Evolutionary conservation across 179 eudicot genomes (phyloP), one percentile per base, ranked within the genome.

Genomic region (Spergularia azorica): DNA sequence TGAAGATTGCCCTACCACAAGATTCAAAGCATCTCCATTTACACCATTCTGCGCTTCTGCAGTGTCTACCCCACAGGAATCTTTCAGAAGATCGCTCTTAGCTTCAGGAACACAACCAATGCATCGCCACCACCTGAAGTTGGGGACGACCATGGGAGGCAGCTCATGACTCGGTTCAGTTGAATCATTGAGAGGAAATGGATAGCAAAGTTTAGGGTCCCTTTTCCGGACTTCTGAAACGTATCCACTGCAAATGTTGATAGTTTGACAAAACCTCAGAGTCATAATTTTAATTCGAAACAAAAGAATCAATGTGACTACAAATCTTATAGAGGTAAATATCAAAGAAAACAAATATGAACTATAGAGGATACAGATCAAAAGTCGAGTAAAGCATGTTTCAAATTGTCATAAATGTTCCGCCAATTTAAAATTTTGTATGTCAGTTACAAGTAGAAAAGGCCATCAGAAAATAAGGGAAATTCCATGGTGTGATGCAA

Each of bases 241-340:
- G 57, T 76, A 79, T 15, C 88, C 86, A 50, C 88, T 85, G 80
- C 80, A 82, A 59, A 81, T 51, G 59, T 73, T 14, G 26, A 57
- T 15, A 77, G 70, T 54, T 54, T 12, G 62, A 51, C 18, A 41
- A 12, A 38, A 4, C 60, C 0, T 64, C 18, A 9, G 54, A 63
- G 63, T 57, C 6, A 52, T 26, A 51, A 5, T 20, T 56, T 61
- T 38, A 52, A 51, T 17, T 69, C 16, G 20, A 13, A 56, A 26
- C 57, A 15, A 67, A 26, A 26, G 32, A 56, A 17, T 50, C 6
- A 61, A 15, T 12, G 15, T 58, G 20, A 15, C 9, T 59, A 4
- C 5, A 3, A 57, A 39, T 39, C 3, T 57, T 10, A 18, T 60
- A 18, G 64, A 60, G n/a, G 20, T 18, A 18, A 60, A 5, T 3